These are phyloP conservation scores for Paramecium sonneborni DNA, from an alignment of 73 alveolate genomes.

Conservation along the genomic window DNA sequence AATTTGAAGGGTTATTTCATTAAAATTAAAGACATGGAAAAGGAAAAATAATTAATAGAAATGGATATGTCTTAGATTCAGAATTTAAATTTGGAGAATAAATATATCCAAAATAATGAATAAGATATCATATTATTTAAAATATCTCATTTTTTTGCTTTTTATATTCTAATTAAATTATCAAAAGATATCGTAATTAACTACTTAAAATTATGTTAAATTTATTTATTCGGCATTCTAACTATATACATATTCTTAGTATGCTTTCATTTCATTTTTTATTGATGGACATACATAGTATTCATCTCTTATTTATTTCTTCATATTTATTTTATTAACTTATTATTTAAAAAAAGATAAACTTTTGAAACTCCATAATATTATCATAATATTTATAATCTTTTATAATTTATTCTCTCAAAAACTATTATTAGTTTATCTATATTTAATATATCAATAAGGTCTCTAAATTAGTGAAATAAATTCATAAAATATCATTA, in stretches of 20 bases:
- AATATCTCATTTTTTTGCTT: too few relatives aligned
- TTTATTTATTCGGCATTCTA: not conserved
- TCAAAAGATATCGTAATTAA: too few relatives aligned
- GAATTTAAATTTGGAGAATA: not conserved
- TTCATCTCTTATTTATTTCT: not conserved
- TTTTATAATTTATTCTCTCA: not conserved
- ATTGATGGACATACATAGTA: not conserved
- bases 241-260: not conserved
- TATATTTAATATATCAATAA: not conserved
- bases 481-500: not conserved
- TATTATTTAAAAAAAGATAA: not conserved
- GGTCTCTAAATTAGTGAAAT: not conserved
- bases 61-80: not conserved
- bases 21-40: conserved; percentile 63
- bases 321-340: not conserved
- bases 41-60: conserved; percentile 38
- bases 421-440: not conserved
- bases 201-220: not conserved
- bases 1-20: conserved; percentile 64
- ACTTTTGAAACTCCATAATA: not conserved
- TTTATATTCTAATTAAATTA: too few relatives aligned
- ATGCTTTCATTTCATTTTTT: not conserved
- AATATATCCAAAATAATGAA: too few relatives aligned
- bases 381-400: not conserved
- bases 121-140: too few relatives aligned